Base-by-base conservation (phyloP, 306 rosid genomes). In the Castanopsis chinensis region DNA sequence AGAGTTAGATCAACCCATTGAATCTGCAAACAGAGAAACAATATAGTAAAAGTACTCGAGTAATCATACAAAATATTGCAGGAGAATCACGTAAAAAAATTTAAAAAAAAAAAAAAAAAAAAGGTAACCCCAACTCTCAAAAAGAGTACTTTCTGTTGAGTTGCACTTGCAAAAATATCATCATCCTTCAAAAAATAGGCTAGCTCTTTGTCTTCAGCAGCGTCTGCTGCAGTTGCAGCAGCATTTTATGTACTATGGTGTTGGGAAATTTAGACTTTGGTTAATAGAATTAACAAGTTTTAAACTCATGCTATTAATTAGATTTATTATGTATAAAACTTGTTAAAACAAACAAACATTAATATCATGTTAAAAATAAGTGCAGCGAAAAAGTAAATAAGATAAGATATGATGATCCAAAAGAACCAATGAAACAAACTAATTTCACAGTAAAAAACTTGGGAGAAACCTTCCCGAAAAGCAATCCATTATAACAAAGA, bases 151-250 rank as follows among this genome's bases (percentile, higher is more conserved):
- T 93, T 95, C 83, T 68, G 79, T 73, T 91, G 92, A 76, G 94
- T 84, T 87, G 93, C 96, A 59, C 72, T 77, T 80, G 97, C 99
- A 85, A 95, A 87, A 86, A 91, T 88, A 69, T 91, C 97, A 10
- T 95, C 99, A 32, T 89, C 95, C 88, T 90, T 92, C 78, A 95
- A 76, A 82, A 95, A 95, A 71, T 91, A 88, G 81, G 94, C 97
- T 56, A 92, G 97, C 78, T 95, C 98, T 86, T 92, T 98, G 71
- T 95, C 99, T 88, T 95, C 97, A 74, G 98, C 98, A 85, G 97
- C 98, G 87, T 95, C 98, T 32, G 98, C 99, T 61, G 93, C 98
- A 37, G 97, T 97, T 53, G 98, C 92, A 77, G 85, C 80, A 71
- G 83, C 81, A 88, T 91, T 95, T 88, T 81, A 92, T 73, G 93